A percentile compares a stretch with the other conserved stretches of the same genome.
Conservation (phyloP, 2,329 filamentous ascomycete species). For the Sarocladium brachiariae region DNA sequence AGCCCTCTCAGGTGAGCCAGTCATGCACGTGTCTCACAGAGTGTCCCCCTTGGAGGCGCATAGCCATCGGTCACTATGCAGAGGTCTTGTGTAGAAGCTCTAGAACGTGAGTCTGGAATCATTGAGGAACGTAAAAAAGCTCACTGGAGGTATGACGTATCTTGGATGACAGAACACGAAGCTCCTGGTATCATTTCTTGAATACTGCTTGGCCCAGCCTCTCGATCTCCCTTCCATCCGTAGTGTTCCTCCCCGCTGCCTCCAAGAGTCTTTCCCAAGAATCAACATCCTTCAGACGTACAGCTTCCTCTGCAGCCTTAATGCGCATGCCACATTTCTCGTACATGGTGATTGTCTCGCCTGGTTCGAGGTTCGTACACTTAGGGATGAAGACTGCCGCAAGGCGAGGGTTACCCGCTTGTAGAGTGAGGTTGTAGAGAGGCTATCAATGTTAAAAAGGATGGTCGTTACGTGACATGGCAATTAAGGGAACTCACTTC, state of each 20-base stretch:
- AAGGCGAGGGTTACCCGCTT: slow-evolving; percentile 82
- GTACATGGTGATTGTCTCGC: slow-evolving; percentile 83
- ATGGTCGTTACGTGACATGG: neutral
- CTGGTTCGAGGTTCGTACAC: slow-evolving; percentile 62
- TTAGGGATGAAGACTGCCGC: slow-evolving; percentile 83
- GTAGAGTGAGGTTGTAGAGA: slow-evolving; percentile 83
- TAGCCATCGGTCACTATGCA: neutral
- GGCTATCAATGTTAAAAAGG: slow-evolving; percentile 44
- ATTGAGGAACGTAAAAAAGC: neutral
- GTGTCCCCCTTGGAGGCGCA: neutral
- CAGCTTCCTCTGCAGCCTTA: slow-evolving; percentile 86
- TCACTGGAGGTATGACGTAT: no score
- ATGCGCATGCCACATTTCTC: slow-evolving; percentile 87
- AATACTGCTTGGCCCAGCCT: slow-evolving; percentile 59
- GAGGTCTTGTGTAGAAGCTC: no score
- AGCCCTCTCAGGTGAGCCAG: neutral
- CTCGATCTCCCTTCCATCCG: slow-evolving; percentile 72
- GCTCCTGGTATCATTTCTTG: no score
- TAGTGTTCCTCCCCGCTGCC: slow-evolving; percentile 63
- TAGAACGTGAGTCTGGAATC: neutral
- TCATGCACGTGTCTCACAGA: neutral
- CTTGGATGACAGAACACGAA: no score
- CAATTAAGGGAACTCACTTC: slow-evolving; percentile 52
- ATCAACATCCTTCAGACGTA: slow-evolving; percentile 70
- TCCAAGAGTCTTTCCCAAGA: slow-evolving; percentile 66